Evolutionary conservation across 495 filamentous ascomycete genomes (phyloP).

Genomic region (Penicillium dipodomyicola): DNA sequence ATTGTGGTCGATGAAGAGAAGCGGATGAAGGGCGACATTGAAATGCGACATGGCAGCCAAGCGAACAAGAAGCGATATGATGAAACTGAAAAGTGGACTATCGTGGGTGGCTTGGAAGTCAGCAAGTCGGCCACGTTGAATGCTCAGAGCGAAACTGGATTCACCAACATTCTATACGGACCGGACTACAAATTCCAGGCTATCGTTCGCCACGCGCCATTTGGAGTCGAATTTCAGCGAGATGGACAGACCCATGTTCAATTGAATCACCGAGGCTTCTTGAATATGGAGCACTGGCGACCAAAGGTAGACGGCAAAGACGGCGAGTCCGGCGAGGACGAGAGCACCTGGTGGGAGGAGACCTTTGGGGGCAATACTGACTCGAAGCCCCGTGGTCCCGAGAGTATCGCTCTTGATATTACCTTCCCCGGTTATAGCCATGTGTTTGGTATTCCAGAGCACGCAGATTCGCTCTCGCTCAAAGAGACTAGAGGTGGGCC

Average conservation of each 20-base stretch:
- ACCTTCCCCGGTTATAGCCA: constrained; percentile 87
- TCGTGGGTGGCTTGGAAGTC: constrained; percentile 73
- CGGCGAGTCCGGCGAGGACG: constrained; percentile 56
- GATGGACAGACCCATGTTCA: constrained; percentile 80
- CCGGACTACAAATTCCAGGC: constrained; percentile 73
- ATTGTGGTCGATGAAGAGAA: constrained; percentile 88
- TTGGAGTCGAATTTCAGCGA: constrained; percentile 79
- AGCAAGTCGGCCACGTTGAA: constrained; percentile 66
- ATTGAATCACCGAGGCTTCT: constrained; percentile 78
- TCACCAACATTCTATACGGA: constrained; percentile 78
- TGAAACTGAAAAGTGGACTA: constrained; percentile 79
- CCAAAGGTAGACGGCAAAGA: constrained; percentile 71
- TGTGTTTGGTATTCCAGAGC: constrained; percentile 93
- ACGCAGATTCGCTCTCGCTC: constrained; percentile 81
- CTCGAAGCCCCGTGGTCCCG: constrained; percentile 84
- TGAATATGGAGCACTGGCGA: constrained; percentile 96
- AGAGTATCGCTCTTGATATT: constrained; percentile 88
- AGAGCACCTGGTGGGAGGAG: constrained; percentile 97
- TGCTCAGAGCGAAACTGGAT: constrained; percentile 54
- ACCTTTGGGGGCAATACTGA: constrained; percentile 92
- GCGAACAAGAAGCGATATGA: constrained; percentile 91
- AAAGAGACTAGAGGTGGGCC: constrained; percentile 84
- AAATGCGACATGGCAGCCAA: constrained; percentile 77
- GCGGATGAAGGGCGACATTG: constrained; percentile 83
- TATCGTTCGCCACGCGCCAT: constrained; percentile 76